Conservation (phyloP, 2,329 filamentous ascomycete species). For the Pseudopithomyces maydicus region DNA sequence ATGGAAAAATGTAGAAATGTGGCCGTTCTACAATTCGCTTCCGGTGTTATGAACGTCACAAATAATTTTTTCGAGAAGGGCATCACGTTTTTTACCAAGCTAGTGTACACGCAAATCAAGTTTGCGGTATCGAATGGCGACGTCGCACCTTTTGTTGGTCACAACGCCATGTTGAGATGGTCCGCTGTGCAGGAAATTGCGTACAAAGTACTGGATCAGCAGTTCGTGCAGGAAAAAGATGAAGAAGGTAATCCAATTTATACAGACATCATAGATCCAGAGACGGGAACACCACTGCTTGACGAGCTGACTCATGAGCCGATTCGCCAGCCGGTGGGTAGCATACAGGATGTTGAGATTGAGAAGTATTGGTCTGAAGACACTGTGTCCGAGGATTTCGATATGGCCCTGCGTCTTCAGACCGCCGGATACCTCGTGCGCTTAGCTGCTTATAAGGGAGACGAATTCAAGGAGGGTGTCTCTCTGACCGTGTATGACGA, state of each 20-base stretch:
- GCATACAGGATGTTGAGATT: background rate
- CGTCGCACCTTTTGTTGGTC: slow-evolving; percentile 75
- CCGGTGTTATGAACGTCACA: slow-evolving; percentile 73
- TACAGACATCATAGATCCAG: background rate
- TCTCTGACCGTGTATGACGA: slow-evolving; percentile 76
- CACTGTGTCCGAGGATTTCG: slow-evolving; percentile 79
- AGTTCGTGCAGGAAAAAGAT: slow-evolving; percentile 58
- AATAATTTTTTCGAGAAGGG: slow-evolving; percentile 75
- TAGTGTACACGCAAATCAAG: slow-evolving; percentile 75
- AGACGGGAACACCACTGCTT: background rate
- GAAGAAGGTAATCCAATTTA: background rate
- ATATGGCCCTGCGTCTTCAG: slow-evolving; percentile 75
- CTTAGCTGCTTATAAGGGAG: slow-evolving; percentile 69
- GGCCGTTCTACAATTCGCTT: slow-evolving; percentile 76
- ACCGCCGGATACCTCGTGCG: slow-evolving; percentile 70
- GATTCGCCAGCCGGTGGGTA: background rate
- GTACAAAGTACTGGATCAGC: slow-evolving; percentile 14
- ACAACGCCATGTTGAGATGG: slow-evolving; percentile 79
- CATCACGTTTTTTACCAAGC: slow-evolving; percentile 79
- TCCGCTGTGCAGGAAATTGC: slow-evolving; percentile 63
- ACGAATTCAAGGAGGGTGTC: slow-evolving; percentile 75
- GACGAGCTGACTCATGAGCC: background rate
- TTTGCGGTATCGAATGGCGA: slow-evolving; percentile 75
- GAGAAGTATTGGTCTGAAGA: slow-evolving; percentile 71
- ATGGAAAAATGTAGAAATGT: slow-evolving; percentile 82